Percentiles rank a stretch among this genome's conserved stretches.
Conservation (phyloP, 352 stramenopile species). For the Phytophthora idaei region DNA sequence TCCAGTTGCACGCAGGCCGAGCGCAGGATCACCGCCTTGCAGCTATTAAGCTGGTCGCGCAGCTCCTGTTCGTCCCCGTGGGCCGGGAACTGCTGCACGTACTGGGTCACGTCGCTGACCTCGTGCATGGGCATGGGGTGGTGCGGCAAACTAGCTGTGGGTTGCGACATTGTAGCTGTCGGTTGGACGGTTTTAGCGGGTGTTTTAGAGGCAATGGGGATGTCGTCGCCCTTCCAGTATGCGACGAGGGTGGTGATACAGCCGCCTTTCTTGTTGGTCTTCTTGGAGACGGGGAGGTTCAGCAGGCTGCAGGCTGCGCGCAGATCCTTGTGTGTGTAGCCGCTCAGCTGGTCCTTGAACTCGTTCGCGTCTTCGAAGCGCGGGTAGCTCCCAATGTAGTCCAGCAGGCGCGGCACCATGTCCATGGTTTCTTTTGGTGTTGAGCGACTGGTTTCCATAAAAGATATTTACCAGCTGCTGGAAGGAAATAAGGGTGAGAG, state of each 20-base stretch:
- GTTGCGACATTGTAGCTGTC: neutral
- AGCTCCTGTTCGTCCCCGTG: conserved; percentile 20
- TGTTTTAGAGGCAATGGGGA: neutral
- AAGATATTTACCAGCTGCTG: conserved; percentile 8
- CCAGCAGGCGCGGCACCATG: conserved; percentile 15
- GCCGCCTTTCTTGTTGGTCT: conserved; percentile 24
- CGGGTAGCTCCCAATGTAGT: conserved; percentile 26
- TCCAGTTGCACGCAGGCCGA: conserved; percentile 25
- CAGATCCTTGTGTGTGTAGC: conserved; percentile 21
- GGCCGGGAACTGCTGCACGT: conserved; percentile 22
- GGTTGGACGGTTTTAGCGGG: neutral
- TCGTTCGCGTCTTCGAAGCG: conserved; percentile 9
- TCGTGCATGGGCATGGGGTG: conserved; percentile 19
- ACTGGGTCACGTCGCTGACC: conserved; percentile 12
- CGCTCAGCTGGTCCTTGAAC: conserved; percentile 24
- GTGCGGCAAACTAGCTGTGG: conserved; percentile 10
- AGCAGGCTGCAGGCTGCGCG: conserved; percentile 20
- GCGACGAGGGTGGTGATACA: conserved; percentile 18
- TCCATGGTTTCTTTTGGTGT: conserved; percentile 18
- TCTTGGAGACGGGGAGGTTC: conserved; percentile 6
- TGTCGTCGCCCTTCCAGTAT: conserved; percentile 18
- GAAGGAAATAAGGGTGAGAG: neutral
- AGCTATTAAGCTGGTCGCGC: conserved; percentile 17
- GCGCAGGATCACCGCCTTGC: conserved; percentile 19
- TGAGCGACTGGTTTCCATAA: neutral